These are phyloP conservation scores for Oxytropis ochrocephala DNA, from an alignment of 306 rosid species.

Conservation along the genomic window DNA sequence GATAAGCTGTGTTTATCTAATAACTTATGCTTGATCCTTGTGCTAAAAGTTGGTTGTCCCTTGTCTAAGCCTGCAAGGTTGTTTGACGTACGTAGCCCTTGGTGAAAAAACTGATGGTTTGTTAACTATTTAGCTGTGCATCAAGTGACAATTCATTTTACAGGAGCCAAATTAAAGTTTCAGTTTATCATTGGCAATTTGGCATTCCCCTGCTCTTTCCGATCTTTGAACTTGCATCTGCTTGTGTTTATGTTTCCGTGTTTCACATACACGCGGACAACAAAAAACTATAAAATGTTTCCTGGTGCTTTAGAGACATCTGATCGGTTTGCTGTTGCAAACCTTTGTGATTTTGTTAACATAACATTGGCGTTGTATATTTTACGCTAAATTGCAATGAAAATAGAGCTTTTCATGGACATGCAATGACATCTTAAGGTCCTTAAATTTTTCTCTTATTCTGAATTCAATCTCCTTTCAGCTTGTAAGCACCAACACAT, in stretches of 20 bases:
- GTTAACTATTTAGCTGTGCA: too few species aligned
- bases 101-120: too few species aligned
- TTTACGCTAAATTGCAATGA: not conserved
- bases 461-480: not conserved
- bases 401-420: not conserved
- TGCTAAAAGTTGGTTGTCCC: too few species aligned
- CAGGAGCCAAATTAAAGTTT: too few species aligned
- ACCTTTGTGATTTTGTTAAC: not conserved
- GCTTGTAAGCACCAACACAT: not conserved
- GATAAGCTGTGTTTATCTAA: too few species aligned
- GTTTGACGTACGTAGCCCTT: too few species aligned
- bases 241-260: not conserved
- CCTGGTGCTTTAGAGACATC: not conserved
- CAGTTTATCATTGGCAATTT: not conserved
- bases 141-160: too few species aligned
- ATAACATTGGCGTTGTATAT: not conserved
- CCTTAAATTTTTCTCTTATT: conserved; percentile 1
- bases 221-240: not conserved
- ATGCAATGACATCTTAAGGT: not conserved
- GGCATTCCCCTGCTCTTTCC: not conserved
- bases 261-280: not conserved
- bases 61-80: too few species aligned
- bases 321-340: not conserved
- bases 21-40: too few species aligned
- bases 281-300: not conserved